Percentiles rank a stretch among this genome's conserved stretches.
Evolutionary conservation across 2,329 filamentous ascomycete genomes (phyloP).

Genomic region (Stenocarpella maydis): DNA sequence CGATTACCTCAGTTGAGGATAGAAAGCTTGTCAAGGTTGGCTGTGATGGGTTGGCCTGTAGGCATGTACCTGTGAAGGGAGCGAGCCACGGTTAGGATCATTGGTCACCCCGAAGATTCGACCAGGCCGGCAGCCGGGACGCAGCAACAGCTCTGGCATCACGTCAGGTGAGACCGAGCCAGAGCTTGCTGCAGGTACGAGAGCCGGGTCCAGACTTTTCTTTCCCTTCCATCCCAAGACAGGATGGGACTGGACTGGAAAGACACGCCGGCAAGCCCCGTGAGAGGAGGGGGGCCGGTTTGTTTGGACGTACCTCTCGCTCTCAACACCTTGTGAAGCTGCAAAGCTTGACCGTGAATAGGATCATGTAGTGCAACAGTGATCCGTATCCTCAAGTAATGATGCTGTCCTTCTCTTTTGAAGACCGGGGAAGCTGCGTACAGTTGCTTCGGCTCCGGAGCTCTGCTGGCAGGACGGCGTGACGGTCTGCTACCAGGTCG

Average conservation of each 20-base stretch:
- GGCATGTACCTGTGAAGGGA: slow-evolving; percentile 54
- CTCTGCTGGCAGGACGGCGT: slow-evolving; percentile 21
- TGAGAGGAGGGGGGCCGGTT: slow-evolving; percentile 4
- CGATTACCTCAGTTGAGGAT: slow-evolving; percentile 49
- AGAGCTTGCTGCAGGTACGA: slow-evolving; percentile 31
- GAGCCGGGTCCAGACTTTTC: slow-evolving; percentile 4
- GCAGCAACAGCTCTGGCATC: slow-evolving; percentile 4
- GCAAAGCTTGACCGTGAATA: slow-evolving; percentile 35
- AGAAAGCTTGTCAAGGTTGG: slow-evolving; percentile 43
- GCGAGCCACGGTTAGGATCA: slow-evolving; percentile 39
- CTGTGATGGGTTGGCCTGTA: slow-evolving; percentile 46
- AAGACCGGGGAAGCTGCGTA: slow-evolving; percentile 26
- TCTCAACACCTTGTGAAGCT: slow-evolving; percentile 39
- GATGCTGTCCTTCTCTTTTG: slow-evolving; percentile 29
- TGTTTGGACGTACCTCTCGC: slow-evolving; percentile 38
- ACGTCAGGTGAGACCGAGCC: slow-evolving; percentile 23
- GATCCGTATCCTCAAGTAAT: slow-evolving; percentile 5
- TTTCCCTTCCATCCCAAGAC: too few relatives aligned
- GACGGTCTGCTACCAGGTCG: slow-evolving; percentile 8
- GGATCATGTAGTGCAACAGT: slow-evolving; percentile 39
- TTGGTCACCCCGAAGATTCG: not conserved
- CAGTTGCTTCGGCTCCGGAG: slow-evolving; percentile 22
- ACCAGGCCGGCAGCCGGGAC: not conserved
- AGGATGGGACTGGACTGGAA: slow-evolving; percentile 14
- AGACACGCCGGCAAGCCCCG: slow-evolving; percentile 25